Evolutionary conservation across 495 filamentous ascomycete genomes (phyloP), one percentile per base, ranked within the genome.

Genomic region (Hypoxylon fuscum): DNA sequence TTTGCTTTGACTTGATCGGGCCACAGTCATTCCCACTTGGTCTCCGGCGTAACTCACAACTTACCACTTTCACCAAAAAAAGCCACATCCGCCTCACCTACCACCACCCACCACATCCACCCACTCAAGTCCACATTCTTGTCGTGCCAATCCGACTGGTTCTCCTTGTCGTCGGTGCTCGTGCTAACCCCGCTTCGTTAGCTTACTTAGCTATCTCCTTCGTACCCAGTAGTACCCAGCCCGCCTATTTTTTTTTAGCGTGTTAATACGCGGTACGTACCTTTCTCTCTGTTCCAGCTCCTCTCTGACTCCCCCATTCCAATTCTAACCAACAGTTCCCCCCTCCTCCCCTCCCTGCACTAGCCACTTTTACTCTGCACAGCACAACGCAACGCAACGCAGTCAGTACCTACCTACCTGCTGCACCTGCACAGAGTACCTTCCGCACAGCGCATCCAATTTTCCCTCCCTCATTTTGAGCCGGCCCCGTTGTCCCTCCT

Each of bases 381-480:
- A 53, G 55, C 62, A 60, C 45, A 60, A 29, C 62, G 27, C 54
- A 53, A 22, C 42, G 21, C 42, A 43, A 43, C 17, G 17, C 5
- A 22, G 15, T 2, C 18, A 43, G 37, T 14, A 18, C 14, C n/a
- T n/a, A n/a, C n/a, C n/a, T n/a, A n/a, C n/a, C n/a, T 21, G 40
- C 42, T 27, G 42, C 42, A 45, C n/a, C n/a, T n/a, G n/a, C 42
- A 29, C 9, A 23, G 21, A 51, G 41, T 29, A 61, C 50, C 31
- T 35, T 34, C 58, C 42, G 42, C 58, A 41, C 60, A 68, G 56
- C 68, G 55, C 63, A 71, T 63, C 63, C 69, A 65, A 74, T 68
- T 74, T 67, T 70, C 75, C 66, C 63, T 72, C 72, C 64, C 75
- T 68, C 66, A 72, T 73, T 67, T 70, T 69, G 45, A 61, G 56